Percentiles rank a stretch among this genome's conserved stretches.
These are phyloP conservation scores for Mortierella sp. DNA, from an alignment of 371 early-diverging fungal genomes.

Conservation along the genomic window DNA sequence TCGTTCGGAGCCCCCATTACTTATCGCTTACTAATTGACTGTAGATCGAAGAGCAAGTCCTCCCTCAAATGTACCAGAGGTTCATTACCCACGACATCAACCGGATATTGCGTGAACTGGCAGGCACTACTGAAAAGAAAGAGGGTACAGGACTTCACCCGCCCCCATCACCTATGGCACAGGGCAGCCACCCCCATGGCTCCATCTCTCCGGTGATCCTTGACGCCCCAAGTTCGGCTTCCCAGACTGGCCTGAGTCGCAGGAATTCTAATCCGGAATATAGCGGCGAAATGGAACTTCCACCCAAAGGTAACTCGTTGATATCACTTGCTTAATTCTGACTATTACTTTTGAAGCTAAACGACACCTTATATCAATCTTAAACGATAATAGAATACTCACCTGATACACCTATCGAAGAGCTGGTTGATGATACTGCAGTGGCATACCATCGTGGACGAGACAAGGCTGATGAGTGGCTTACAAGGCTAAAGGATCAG, in stretches of 20 bases:
- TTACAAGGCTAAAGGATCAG: slow-evolving; percentile 74
- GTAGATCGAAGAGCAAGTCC: slow-evolving; percentile 84
- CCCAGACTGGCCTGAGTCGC: slow-evolving; percentile 23
- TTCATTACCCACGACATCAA: slow-evolving; percentile 89
- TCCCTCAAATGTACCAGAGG: slow-evolving; percentile 79
- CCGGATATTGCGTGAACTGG: slow-evolving; percentile 82
- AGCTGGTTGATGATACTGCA: slow-evolving; percentile 77
- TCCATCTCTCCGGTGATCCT: slow-evolving; percentile 26
- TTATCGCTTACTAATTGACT: not conserved
- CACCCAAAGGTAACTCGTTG: slow-evolving; percentile 34
- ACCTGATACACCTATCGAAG: slow-evolving; percentile 74
- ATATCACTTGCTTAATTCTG: not conserved
- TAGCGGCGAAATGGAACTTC: slow-evolving; percentile 57
- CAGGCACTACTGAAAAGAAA: slow-evolving; percentile 62
- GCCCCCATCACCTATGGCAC: slow-evolving; percentile 41
- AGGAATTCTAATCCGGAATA: slow-evolving; percentile 47
- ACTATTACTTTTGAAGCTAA: not conserved
- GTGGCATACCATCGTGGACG: slow-evolving; percentile 72
- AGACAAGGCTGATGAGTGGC: slow-evolving; percentile 85
- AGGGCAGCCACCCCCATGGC: slow-evolving; percentile 18
- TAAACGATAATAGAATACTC: slow-evolving; percentile 60
- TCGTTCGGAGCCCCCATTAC: not conserved
- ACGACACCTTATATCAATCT: not conserved
- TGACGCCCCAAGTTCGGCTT: slow-evolving; percentile 31
- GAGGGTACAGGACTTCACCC: slow-evolving; percentile 48